Evolutionary conservation across 805 yeast genomes (phyloP).

Genomic region (Naumovozyma dairenensis): DNA sequence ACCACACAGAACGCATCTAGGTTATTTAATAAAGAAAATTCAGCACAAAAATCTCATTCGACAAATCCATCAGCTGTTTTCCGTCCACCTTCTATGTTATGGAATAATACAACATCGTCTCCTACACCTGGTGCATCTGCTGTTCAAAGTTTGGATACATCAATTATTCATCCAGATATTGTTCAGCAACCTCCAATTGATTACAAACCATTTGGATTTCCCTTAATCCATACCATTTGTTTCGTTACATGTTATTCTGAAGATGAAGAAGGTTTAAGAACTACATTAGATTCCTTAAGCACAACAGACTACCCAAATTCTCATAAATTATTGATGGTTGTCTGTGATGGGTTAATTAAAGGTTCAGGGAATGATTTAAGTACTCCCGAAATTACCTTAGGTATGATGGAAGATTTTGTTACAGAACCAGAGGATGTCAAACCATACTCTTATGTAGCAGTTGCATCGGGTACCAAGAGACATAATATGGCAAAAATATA

Average conservation of each 20-base stretch:
- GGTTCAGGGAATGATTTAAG: constrained; percentile 85
- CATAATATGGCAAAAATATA: constrained; percentile 97
- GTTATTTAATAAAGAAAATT: background rate
- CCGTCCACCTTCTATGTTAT: constrained; percentile 10
- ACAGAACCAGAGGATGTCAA: constrained; percentile 64
- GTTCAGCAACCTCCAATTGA: constrained; percentile 87
- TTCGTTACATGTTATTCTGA: constrained; percentile 93
- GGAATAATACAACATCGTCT: constrained; percentile 7
- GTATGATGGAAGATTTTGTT: constrained; percentile 75
- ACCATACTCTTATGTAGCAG: constrained; percentile 87
- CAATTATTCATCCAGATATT: constrained; percentile 60
- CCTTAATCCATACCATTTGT: constrained; percentile 65
- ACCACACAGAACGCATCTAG: constrained; percentile 45
- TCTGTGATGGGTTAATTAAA: constrained; percentile 91
- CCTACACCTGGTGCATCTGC: constrained; percentile 6
- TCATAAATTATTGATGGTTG: constrained; percentile 73
- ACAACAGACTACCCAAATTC: constrained; percentile 94
- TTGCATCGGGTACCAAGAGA: constrained; percentile 86
- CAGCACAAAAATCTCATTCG: constrained; percentile 3
- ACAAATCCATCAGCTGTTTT: constrained; percentile 7
- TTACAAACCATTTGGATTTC: constrained; percentile 77
- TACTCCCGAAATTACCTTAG: constrained; percentile 83
- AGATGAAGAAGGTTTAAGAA: constrained; percentile 74
- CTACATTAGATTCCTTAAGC: constrained; percentile 86
- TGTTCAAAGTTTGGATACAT: constrained; percentile 44